Evolutionary conservation across 768 basidiomycete genomes (phyloP).

Genomic region (Fibroporia radiculosa): DNA sequence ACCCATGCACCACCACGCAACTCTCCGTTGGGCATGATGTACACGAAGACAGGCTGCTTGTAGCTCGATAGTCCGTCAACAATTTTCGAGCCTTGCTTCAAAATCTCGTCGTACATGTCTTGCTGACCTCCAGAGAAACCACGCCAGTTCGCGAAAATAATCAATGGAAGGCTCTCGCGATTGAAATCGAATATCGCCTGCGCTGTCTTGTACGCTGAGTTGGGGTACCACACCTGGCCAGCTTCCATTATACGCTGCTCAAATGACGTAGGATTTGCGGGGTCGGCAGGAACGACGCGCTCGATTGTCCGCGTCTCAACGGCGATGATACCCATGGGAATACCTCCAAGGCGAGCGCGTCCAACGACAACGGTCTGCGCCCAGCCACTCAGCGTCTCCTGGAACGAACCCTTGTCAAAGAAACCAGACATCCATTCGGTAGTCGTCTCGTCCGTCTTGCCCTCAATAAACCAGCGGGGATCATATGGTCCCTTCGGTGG

Average conservation of each 20-base stretch:
- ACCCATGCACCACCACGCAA: conserved; percentile 99
- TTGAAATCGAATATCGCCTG: conserved; percentile 99
- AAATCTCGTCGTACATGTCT: conserved; percentile 96
- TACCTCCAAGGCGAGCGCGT: conserved; percentile 91
- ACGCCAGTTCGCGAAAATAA: conserved; percentile 99
- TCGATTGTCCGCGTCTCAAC: conserved; percentile 98
- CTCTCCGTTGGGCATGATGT: conserved; percentile 97
- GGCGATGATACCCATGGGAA: conserved; percentile 96
- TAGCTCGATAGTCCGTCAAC: conserved; percentile 96
- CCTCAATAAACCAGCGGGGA: conserved; percentile 96
- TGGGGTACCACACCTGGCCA: conserved; percentile 99
- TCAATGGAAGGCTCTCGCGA: conserved; percentile 91
- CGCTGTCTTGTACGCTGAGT: conserved; percentile 98
- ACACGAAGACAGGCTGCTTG: conserved; percentile 97
- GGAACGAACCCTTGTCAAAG: conserved; percentile 97
- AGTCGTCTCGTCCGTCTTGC: conserved; percentile 79
- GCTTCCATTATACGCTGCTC: conserved; percentile 99
- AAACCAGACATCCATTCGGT: conserved; percentile 81
- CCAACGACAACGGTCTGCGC: conserved; percentile 98
- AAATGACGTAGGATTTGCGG: conserved; percentile 92
- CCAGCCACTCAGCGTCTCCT: conserved; percentile 98
- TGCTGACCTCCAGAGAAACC: conserved; percentile 99
- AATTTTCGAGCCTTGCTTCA: conserved; percentile 97
- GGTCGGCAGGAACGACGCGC: conserved; percentile 93
- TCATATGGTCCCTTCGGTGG: conserved; percentile 96